These are phyloP conservation scores for Areca catechu DNA, from an alignment of 176 grass and related monocot species.

Conservation along the genomic window DNA sequence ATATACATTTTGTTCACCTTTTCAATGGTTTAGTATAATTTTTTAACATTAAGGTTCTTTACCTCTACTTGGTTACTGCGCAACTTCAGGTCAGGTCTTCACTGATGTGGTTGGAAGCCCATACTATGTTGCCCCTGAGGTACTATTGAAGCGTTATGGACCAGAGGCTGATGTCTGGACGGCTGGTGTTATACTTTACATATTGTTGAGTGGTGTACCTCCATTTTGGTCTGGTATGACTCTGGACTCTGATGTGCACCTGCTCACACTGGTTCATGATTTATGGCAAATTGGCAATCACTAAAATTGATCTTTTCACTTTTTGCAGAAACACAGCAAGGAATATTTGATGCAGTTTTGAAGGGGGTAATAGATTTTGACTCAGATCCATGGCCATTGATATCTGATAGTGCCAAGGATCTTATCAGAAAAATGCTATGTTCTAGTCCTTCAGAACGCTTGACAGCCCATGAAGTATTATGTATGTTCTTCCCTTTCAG, in stretches of 20 bases:
- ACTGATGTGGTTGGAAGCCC: slow-evolving; percentile 16
- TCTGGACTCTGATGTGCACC: not conserved
- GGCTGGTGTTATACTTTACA: slow-evolving; percentile 15
- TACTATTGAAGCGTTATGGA: slow-evolving; percentile 5
- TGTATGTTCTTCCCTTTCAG: slow-evolving; percentile 40
- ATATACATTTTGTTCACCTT: too few species aligned
- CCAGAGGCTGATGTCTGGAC: slow-evolving; percentile 17
- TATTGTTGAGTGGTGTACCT: slow-evolving; percentile 16
- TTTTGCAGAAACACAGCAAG: slow-evolving; percentile 87
- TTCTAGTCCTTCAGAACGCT: slow-evolving; percentile 39
- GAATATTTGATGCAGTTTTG: slow-evolving; percentile 99
- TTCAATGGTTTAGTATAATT: too few species aligned
- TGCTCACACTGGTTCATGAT: slow-evolving; percentile 1
- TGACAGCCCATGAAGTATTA: slow-evolving; percentile 91
- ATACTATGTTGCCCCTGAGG: slow-evolving; percentile 20
- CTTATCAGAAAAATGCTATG: slow-evolving; percentile 81
- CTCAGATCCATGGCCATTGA: slow-evolving; percentile 88
- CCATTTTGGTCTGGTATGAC: slow-evolving; percentile 18
- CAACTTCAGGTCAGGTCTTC: slow-evolving; percentile 7
- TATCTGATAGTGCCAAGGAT: slow-evolving; percentile 94
- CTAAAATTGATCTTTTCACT: not conserved
- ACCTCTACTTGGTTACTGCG: not conserved
- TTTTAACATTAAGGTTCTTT: too few species aligned
- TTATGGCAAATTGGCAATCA: not conserved
- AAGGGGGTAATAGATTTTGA: slow-evolving; percentile 93